Conservation (phyloP, 2,329 filamentous ascomycete genomes). For the Venturia effusa region DNA sequence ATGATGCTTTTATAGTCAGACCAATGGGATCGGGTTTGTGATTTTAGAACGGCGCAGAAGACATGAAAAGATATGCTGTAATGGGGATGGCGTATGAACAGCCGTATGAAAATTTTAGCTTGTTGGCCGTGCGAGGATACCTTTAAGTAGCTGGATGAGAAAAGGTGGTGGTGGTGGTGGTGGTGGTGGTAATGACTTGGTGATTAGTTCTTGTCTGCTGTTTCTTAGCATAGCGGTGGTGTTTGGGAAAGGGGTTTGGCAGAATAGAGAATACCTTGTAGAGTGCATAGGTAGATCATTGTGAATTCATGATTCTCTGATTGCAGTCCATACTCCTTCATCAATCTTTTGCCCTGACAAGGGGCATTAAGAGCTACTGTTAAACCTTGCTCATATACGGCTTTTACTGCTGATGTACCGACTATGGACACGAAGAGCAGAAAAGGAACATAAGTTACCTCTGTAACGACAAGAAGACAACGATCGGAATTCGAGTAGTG, state of each 20-base stretch:
- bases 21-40: background rate
- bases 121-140: background rate
- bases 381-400: no score
- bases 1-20: background rate
- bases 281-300: background rate
- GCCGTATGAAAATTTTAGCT: background rate
- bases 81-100: background rate
- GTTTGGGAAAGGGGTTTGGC: background rate
- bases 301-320: background rate
- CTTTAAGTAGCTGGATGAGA: background rate
- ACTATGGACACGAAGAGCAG: no score
- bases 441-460: no score
- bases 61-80: background rate
- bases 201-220: background rate
- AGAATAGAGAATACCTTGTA: background rate
- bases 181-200: background rate
- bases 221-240: constrained; percentile 5
- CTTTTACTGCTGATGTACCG: no score
- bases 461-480: no score
- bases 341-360: no score
- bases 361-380: no score
- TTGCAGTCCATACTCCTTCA: no score
- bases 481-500: no score
- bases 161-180: background rate
- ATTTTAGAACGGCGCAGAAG: background rate